Conservation (phyloP, 768 basidiomycete genomes). For the Tylopilus plumbeoviolaceoides region DNA sequence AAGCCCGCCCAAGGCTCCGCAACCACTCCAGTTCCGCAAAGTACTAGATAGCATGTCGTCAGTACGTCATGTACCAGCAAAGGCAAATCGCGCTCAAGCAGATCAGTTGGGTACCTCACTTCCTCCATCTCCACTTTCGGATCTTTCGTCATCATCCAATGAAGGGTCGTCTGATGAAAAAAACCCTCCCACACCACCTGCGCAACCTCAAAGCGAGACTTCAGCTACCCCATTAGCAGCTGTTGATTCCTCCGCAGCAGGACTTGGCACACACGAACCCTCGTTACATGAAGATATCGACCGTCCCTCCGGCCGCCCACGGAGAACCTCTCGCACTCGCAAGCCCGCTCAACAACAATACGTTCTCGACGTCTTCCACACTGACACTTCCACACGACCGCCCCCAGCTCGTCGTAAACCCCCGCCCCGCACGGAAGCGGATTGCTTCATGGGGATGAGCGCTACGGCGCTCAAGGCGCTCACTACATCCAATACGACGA, state of each 20-base stretch:
- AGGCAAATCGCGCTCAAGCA: constrained; percentile 10
- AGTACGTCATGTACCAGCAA: constrained; percentile 22
- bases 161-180: constrained; percentile 14
- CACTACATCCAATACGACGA: constrained; percentile 66
- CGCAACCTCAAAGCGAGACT: not conserved
- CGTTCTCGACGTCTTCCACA: constrained; percentile 37
- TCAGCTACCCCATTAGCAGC: not conserved
- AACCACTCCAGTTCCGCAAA: constrained; percentile 37
- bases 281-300: constrained; percentile 13
- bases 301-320: constrained; percentile 20
- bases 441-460: constrained; percentile 62
- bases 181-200: not conserved
- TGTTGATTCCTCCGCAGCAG: constrained; percentile 10
- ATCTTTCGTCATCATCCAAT: constrained; percentile 20
- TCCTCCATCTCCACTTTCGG: constrained; percentile 20
- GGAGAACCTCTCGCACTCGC: constrained; percentile 51
- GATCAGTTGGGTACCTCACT: not conserved
- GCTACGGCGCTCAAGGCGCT: constrained; percentile 64
- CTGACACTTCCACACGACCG: constrained; percentile 25
- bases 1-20: constrained; percentile 20
- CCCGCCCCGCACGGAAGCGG: constrained; percentile 32
- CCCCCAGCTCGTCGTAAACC: constrained; percentile 43
- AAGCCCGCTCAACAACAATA: constrained; percentile 36
- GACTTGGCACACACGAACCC: not conserved
- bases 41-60: constrained; percentile 37